Evolutionary conservation across 2,329 filamentous ascomycete genomes (phyloP), one percentile per base, ranked within the genome.

Genomic region (Hysterium pulicare): DNA sequence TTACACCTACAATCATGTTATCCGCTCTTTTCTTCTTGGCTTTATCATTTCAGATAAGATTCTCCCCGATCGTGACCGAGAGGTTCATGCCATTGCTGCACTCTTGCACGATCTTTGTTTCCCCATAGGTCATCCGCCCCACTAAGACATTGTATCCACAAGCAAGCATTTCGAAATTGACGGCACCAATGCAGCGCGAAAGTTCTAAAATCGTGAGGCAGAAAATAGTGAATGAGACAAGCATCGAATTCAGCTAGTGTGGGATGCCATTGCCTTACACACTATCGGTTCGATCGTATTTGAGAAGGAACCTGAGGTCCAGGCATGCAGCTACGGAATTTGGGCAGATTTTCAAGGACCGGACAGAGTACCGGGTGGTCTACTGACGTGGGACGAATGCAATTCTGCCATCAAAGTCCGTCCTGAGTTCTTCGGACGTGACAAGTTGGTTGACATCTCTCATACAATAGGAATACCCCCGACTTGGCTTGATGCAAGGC

Each of bases 91-190:
- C 7, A 47, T 73, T 4, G 58, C 60, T 4, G 54, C 64, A 2
- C 52, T 73, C 15, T 54, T 73, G 24, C 71, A 74, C 45, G 68
- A 72, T 34, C 51, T 72, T 0, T 70, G 70, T 11, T 72, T 66
- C 41, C 57, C 52, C 8, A 64, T 56, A 2, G 56, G 59, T 11
- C 17, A 16, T 21, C 21, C 35, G 13, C 35, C 13, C 5, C 26
- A 40, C 15, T 5, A 44, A 11, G 50, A 54, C 26, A 41, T 70
- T 5, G 45, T 73, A n/a, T 70, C 66, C 31, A 33, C 50, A 1
- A 71, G 75, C 51, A 70, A 69, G 20, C 66, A 73, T 6, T 77
- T 77, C 50, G 73, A 77, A 43, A 71, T 76, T 20, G 74, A 76
- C 49, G 67, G 72, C 9, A 73, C 72, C 7, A 66, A 72, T 42